Conservation (phyloP, 2,329 filamentous ascomycete genomes). For the Phaeosphaeriaceae sp. region DNA sequence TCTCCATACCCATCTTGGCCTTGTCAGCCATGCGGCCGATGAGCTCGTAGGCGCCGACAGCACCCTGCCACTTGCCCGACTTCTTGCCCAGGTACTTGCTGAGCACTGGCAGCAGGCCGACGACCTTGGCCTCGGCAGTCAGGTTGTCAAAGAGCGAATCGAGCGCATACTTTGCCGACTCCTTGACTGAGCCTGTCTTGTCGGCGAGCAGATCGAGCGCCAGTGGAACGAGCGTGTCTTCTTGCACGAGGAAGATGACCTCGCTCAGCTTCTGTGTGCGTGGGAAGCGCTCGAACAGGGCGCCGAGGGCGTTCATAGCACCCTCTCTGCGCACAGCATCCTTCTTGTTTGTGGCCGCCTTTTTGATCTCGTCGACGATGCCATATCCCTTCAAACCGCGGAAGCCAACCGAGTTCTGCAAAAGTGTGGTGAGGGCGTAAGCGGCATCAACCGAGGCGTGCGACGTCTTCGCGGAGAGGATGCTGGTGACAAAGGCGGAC, state of each 20-base stretch:
- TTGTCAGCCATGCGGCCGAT: conserved; percentile 95
- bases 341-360: conserved; percentile 94
- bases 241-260: conserved; percentile 81
- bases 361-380: conserved; percentile 69
- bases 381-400: conserved; percentile 69
- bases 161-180: conserved; percentile 92
- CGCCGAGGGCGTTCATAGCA: conserved; percentile 92
- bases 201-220: conserved; percentile 88
- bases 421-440: conserved; percentile 69
- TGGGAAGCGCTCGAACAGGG: conserved; percentile 90
- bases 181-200: conserved; percentile 86
- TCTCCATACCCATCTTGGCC: conserved; percentile 84
- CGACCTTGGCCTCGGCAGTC: conserved; percentile 81
- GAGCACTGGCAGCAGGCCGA: conserved; percentile 80
- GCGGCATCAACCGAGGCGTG: conserved; percentile 68
- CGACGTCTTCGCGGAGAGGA: conserved; percentile 61
- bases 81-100: conserved; percentile 78
- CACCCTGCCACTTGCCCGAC: conserved; percentile 96
- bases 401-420: conserved; percentile 71
- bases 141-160: conserved; percentile 85
- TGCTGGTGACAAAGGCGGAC: conserved; percentile 51
- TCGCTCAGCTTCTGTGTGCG: conserved; percentile 79
- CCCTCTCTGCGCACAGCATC: conserved; percentile 84
- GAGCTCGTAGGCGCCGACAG: conserved; percentile 83
- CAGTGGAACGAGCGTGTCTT: conserved; percentile 74